Conservation (phyloP, 2,329 filamentous ascomycete genomes). For the Colletotrichum theobromicola region DNA sequence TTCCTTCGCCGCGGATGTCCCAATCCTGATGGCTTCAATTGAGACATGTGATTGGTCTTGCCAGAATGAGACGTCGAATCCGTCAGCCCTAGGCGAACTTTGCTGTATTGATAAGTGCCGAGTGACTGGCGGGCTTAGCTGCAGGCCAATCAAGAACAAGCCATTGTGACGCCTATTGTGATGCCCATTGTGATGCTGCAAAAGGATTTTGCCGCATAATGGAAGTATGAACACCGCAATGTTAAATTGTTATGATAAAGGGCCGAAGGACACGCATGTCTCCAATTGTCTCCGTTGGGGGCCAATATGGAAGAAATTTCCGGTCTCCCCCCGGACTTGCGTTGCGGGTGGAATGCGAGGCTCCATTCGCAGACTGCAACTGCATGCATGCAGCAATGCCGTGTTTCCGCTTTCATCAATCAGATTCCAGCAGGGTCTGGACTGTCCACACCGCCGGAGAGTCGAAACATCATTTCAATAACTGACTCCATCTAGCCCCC, state of each 20-base stretch:
- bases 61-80: neutral
- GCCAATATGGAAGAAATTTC: neutral
- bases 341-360: neutral
- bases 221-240: neutral
- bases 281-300: neutral
- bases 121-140: neutral
- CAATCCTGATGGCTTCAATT: neutral
- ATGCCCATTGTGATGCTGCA: neutral
- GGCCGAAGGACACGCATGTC: neutral
- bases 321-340: neutral
- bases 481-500: neutral
- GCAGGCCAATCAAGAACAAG: neutral
- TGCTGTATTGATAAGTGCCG: neutral
- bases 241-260: neutral
- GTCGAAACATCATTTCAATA: neutral
- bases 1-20: neutral
- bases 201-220: neutral
- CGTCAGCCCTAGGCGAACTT: neutral
- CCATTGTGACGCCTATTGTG: neutral
- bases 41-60: neutral
- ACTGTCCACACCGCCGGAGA: neutral
- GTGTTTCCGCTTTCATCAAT: neutral
- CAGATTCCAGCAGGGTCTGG: neutral
- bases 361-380: neutral
- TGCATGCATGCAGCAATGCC: neutral